phyloP scores from a whole-genome alignment of 306 rosid genomes.

The Canavalia ensiformis region DNA sequence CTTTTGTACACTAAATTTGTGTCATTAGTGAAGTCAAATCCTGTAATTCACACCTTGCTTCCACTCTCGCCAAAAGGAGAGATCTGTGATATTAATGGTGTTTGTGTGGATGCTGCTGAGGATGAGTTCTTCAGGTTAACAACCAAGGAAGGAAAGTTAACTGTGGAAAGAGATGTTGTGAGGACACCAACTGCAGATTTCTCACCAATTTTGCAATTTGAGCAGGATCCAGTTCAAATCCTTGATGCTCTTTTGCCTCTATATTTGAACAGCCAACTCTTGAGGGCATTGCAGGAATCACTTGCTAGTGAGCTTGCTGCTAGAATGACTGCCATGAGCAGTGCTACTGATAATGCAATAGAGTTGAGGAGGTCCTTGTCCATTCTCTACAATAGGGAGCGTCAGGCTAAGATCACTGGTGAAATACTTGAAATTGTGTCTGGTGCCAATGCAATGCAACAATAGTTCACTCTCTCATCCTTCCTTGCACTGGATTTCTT shows the following conservation, averaged over 20 bases:
- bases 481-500: conserved; percentile 46
- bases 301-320: conserved; percentile 94
- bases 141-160: conserved; percentile 85
- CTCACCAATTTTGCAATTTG: conserved; percentile 80
- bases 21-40: conserved; percentile 78
- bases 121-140: conserved; percentile 90
- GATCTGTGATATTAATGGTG: conserved; percentile 83
- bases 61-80: conserved; percentile 94
- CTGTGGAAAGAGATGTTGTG: conserved; percentile 76
- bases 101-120: conserved; percentile 89
- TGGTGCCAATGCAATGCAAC: conserved; percentile 72
- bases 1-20: conserved; percentile 87
- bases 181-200: conserved; percentile 65
- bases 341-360: conserved; percentile 73
- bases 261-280: conserved; percentile 84
- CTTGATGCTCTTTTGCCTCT: conserved; percentile 89
- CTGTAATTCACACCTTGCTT: conserved; percentile 85
- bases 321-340: conserved; percentile 93
- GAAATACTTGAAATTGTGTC: conserved; percentile 95
- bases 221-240: conserved; percentile 95
- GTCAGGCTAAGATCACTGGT: conserved; percentile 92
- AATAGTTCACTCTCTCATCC: conserved; percentile 37
- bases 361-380: conserved; percentile 82
- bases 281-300: conserved; percentile 93
- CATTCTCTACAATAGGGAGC: conserved; percentile 69